Evolutionary conservation across 139 green algal species (phyloP), one percentile per base, ranked within the genome.

Genomic region (Chlorella sorokiniana): DNA sequence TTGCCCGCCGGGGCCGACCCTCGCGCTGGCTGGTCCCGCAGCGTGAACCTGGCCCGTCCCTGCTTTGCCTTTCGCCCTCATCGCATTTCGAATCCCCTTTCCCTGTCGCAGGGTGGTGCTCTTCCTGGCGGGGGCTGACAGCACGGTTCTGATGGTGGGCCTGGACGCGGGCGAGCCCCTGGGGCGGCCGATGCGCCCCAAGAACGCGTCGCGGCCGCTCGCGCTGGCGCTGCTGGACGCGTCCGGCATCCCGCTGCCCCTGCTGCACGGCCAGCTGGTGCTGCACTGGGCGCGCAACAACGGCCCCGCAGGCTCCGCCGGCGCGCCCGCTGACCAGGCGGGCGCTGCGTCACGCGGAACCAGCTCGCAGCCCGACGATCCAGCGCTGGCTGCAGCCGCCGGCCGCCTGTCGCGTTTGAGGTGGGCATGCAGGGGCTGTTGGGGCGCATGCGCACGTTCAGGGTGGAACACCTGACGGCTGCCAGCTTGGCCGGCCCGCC

Each of bases 201-300:
- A 89, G 76, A 87, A 89, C 70, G 23, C 69, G 16, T 82, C 71
- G 23, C 56, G 70, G 9, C 83, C 86, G 3, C 65, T 91, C 3
- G 33, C 54, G n/a, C 56, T 91, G 69, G 38, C 67, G 10, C 79
- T 91, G 56, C 79, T 91, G 68, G 74, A 78, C 38, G 75, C 69
- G 22, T 33, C 73, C 16, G 80, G 86, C 42, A 29, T 45, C n/a
- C 75, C 78, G 18, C 69, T 91, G 42, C 68, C 69, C 25, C 56
- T 73, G 48, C 73, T 82, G 25, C 31, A 70, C 31, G 82, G 42
- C 35, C 59, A 54, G n/a, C 31, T 81, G 54, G 65, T 76, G 75
- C 75, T 91, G 14, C 51, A 77, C 51, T 91, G 88, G 88, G 86
- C 88, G 37, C 68, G 79, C 70, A 91, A 91, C 67, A 86, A 90